phyloP scores from a whole-genome alignment of 306 rosid genomes.

The Argentina anserina region DNA sequence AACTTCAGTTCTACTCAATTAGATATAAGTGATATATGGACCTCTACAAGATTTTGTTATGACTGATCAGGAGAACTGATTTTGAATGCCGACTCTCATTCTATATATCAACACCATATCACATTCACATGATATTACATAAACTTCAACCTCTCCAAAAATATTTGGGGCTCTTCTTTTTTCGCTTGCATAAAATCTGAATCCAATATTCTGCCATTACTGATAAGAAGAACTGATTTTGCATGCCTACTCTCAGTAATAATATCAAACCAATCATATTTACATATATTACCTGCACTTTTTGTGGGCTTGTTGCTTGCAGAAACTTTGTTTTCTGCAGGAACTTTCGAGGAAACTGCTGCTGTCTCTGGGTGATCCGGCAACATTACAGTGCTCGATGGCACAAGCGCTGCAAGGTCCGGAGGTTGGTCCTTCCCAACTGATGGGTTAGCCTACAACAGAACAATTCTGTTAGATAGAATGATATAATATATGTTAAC shows the following conservation, averaged over 20 bases:
- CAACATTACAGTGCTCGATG: conserved; percentile 41
- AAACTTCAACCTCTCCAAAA: background rate
- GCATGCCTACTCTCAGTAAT: background rate
- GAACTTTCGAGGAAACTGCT: conserved; percentile 40
- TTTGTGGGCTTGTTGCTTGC: conserved; percentile 28
- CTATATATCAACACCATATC: too few relatives aligned
- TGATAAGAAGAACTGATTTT: background rate
- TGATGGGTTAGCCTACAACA: conserved; percentile 71
- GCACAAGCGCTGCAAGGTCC: conserved; percentile 84
- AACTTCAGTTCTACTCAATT: background rate
- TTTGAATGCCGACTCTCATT: too few relatives aligned
- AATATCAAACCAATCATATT: background rate
- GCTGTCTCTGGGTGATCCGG: conserved; percentile 55
- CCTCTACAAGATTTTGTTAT: background rate
- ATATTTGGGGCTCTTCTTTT: background rate
- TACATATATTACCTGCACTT: conserved; percentile 41
- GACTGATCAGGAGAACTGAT: too few relatives aligned
- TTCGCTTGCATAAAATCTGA: background rate
- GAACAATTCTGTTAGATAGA: conserved; percentile 13
- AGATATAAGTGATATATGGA: background rate
- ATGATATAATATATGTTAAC: conserved; percentile 1
- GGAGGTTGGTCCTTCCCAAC: conserved; percentile 97
- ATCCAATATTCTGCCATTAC: background rate
- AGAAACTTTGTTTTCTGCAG: conserved; percentile 34
- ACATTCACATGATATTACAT: too few relatives aligned